These are phyloP conservation scores for Leucocoprinus leucothites DNA, from an alignment of 768 basidiomycete species.

Conservation along the genomic window DNA sequence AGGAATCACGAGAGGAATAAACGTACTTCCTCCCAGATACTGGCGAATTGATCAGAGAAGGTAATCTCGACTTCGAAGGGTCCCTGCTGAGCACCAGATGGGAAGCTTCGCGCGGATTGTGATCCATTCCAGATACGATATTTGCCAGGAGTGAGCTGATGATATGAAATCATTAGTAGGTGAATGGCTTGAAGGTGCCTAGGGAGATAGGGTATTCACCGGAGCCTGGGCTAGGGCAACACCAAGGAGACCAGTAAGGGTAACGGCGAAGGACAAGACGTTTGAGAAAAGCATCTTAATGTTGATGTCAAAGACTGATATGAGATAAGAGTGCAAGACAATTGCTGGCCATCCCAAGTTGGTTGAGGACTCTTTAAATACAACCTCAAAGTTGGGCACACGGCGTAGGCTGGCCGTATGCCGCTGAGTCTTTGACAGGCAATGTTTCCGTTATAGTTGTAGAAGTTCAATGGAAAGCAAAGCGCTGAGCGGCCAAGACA, in stretches of 20 bases:
- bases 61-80: constrained; percentile 1
- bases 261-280: background rate
- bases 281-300: no score
- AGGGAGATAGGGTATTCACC: background rate
- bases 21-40: constrained; percentile 1
- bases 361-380: no score
- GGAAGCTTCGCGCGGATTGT: constrained; percentile 11
- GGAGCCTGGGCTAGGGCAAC: background rate
- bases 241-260: background rate
- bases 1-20: no score
- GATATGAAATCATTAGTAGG: background rate
- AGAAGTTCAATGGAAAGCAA: no score
- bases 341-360: no score
- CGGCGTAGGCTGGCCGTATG: no score
- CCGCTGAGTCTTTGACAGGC: no score
- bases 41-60: constrained; percentile 7
- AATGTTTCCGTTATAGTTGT: no score
- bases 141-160: constrained; percentile 5
- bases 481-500: no score
- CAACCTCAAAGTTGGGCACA: no score
- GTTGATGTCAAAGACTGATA: no score
- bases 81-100: background rate
- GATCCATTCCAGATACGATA: constrained; percentile 9
- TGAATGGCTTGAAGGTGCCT: background rate
- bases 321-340: no score